phyloP scores from a whole-genome alignment of 2,329 filamentous ascomycete species.

The Alternaria atra region DNA sequence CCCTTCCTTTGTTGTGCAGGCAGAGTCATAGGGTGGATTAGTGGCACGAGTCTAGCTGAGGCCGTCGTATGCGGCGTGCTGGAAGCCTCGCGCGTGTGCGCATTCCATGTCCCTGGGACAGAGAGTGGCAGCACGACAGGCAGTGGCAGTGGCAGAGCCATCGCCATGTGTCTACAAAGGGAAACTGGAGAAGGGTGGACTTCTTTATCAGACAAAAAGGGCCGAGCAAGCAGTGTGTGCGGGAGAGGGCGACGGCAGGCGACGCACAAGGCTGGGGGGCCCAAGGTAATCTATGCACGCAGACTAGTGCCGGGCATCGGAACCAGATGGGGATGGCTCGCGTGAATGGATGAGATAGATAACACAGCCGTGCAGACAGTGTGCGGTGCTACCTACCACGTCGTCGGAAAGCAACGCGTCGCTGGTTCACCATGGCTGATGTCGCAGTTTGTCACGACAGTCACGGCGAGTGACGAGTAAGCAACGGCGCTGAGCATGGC shows the following conservation, averaged over 20 bases:
- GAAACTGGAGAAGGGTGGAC: conserved; percentile 1
- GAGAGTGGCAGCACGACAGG: not conserved
- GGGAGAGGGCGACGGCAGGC: not conserved
- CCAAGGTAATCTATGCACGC: conserved; percentile 20
- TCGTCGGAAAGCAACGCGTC: conserved; percentile 5
- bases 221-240: not conserved
- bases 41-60: conserved; percentile 18
- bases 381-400: conserved; percentile 12
- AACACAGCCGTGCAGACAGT: conserved; percentile 11
- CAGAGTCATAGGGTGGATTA: conserved; percentile 32
- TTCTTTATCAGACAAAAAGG: conserved; percentile 3
- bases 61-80: conserved; percentile 29
- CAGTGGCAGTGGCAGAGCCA: not conserved
- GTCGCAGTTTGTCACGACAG: not conserved
- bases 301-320: conserved; percentile 21
- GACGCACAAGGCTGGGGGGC: conserved; percentile 12
- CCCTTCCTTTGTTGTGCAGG: conserved; percentile 27
- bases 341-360: conserved; percentile 17
- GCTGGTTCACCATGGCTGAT: not conserved
- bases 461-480: not conserved
- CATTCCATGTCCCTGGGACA: not conserved
- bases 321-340: conserved; percentile 14
- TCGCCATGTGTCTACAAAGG: not conserved
- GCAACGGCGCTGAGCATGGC: not conserved
- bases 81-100: conserved; percentile 6